Conservation (phyloP, 164 flowering plant species). For the Magnolia sinica region DNA sequence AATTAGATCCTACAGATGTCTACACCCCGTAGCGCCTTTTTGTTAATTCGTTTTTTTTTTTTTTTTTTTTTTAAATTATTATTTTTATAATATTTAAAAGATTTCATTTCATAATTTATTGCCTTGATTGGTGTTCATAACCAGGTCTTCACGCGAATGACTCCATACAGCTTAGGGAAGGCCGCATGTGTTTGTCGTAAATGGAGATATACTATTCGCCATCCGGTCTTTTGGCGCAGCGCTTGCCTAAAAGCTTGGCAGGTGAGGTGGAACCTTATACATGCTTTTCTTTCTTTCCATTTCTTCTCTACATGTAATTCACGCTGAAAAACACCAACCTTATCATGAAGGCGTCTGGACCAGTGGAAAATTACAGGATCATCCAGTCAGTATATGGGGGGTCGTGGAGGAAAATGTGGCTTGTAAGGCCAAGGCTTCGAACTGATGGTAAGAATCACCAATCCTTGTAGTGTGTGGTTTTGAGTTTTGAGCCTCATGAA, state of each 20-base stretch:
- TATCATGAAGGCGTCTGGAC: conserved; percentile 56
- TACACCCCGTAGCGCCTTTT: background rate
- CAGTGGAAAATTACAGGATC: conserved; percentile 70
- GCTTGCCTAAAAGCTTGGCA: conserved; percentile 98
- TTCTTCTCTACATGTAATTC: background rate
- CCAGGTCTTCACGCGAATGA: conserved; percentile 82
- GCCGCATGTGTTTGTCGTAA: conserved; percentile 98
- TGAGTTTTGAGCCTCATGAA: background rate
- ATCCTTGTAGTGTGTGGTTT: background rate
- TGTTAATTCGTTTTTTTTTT: too few relatives aligned
- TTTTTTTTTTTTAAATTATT: too few relatives aligned
- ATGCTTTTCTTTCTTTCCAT: background rate
- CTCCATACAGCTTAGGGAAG: conserved; percentile 77
- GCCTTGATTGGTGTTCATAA: conserved; percentile 9
- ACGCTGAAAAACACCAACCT: conserved; percentile 5
- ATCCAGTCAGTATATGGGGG: conserved; percentile 73
- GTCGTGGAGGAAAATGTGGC: conserved; percentile 99
- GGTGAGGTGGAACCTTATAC: conserved; percentile 32
- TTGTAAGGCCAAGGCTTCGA: conserved; percentile 81
- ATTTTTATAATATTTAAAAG: too few relatives aligned
- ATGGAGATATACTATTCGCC: conserved; percentile 90
- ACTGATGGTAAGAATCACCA: conserved; percentile 66
- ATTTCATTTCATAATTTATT: too few relatives aligned
- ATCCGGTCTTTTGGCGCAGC: conserved; percentile 84
- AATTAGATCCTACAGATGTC: too few relatives aligned